Evolutionary conservation across 2,329 filamentous ascomycete species (phyloP), one percentile per base, ranked within the genome.

Genomic region (Cercospora nicotianae): DNA sequence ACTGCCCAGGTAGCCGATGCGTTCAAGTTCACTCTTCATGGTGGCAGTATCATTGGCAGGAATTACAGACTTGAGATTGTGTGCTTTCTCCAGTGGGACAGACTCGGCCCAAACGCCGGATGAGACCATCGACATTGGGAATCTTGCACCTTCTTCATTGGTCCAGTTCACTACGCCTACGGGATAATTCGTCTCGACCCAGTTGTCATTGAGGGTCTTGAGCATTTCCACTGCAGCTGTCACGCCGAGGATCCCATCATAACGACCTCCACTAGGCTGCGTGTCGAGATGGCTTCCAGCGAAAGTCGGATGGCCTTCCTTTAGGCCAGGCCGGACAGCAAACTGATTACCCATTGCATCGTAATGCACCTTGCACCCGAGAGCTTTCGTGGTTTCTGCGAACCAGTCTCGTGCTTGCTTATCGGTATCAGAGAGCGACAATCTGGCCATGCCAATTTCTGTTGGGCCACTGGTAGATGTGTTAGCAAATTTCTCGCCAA

Each of bases 291-390:
- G 91, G 23, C 61, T 70, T 12, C 73, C 71, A 33, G 72, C 72
- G 55, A 72, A 75, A 2, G 71, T 73, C 13, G 84, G 88, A 1
- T 55, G 66, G 55, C 86, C 86, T 28, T 86, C 82, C 18, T 83
- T 81, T 62, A 85, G 80, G 1, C 91, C 91, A 3, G 88, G 86
- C 2, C 89, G 85, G 3, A 92, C 83, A 0, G 91, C 90, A 76
- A 94, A 95, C 69, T 90, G 91, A 72, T 94, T 95, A 20, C 91
- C 91, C 87, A 94, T 93, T 28, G 87, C 82, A 76, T 95, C 92
- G 1, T 92, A 79, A 0, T 85, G 89, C 7, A 91, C 83, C 3
- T 84, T 83, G 77, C 91, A 94, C 9, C 89, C 90, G 0, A 93
- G 80, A 0, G 80, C 81, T 73, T 86, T 80, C 1, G 87, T 87